These are phyloP conservation scores for Kluyveromyces nonfermentans DNA, from an alignment of 805 yeast genomes.

Conservation along the genomic window DNA sequence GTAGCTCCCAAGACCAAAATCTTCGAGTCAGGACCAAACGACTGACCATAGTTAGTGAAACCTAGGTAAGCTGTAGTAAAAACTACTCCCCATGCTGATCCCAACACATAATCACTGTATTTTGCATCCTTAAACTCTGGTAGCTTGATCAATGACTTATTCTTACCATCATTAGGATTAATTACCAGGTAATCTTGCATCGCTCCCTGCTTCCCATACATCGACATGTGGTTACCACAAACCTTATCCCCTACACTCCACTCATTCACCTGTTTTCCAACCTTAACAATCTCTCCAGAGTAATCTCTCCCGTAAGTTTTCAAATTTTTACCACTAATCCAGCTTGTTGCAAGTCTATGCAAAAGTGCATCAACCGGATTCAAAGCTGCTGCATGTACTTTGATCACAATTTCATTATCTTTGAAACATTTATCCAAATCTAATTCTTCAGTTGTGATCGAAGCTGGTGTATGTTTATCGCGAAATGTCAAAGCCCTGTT, in stretches of 20 bases:
- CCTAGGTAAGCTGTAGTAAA: constrained; percentile 51
- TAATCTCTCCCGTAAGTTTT: constrained; percentile 24
- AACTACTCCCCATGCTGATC: constrained; percentile 53
- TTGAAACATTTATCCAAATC: constrained; percentile 19
- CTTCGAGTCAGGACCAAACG: constrained; percentile 35
- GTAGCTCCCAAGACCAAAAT: constrained; percentile 67
- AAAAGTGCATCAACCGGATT: constrained; percentile 24
- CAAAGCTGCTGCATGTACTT: constrained; percentile 24
- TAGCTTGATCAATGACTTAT: constrained; percentile 29
- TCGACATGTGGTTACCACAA: constrained; percentile 16
- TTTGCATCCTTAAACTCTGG: constrained; percentile 5
- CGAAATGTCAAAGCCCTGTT: constrained; percentile 20
- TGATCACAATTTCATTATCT: constrained; percentile 20
- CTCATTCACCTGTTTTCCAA: constrained; percentile 15
- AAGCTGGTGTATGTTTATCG: constrained; percentile 14
- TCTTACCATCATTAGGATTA: constrained; percentile 22
- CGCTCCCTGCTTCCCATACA: constrained; percentile 32
- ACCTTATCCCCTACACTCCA: constrained; percentile 23
- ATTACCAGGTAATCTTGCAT: constrained; percentile 38
- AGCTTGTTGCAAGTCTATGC: constrained; percentile 10
- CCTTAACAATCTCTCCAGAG: constrained; percentile 22
- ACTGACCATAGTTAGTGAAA: constrained; percentile 26
- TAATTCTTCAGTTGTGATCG: constrained; percentile 11
- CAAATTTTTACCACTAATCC: constrained; percentile 3
- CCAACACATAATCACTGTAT: constrained; percentile 14